Evolutionary conservation across 345 rosid species (phyloP), one percentile per base, ranked within the genome.

Genomic region (Gossypium australe): DNA sequence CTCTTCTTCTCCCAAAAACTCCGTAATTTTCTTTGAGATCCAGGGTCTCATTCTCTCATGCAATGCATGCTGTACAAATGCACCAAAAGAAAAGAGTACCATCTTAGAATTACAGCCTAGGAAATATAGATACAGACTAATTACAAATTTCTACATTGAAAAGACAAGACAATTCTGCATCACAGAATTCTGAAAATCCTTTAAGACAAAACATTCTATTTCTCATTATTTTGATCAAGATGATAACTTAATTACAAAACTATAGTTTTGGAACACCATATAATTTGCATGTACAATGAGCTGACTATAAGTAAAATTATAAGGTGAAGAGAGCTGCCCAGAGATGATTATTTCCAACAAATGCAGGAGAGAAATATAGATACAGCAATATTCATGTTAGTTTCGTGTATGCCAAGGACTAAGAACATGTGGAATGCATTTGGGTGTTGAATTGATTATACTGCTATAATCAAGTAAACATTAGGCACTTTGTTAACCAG

Each of bases 31-130:
- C 89, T 90, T 93, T 65, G 99, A 93, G 76, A 95, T 95, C 98
- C 98, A 95, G 1, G 98, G 98, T 82, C 94, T 93, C 98, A 93
- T 89, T 82, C 94, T 90, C 82, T 93, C 97, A 38, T 95, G 98
- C 79, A 93, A 82, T 77, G 82, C 85, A 64, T 95, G 96, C 97
- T 91, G 85, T 51, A 3, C 73, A 74, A 64, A 47, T 29, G 52
- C 60, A 68, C 0, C 0, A 57, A 76, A 45, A 60, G 18, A 75
- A 76, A 9, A 60, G 18, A 77, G 60, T 41, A 72, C 49, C 62
- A 75, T 18, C 63, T 45, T 14, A 79, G 70, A 58, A 63, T 29
- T 18, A 27, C 9, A 41, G 29, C 2, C 52, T 43, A 18, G 8
- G 3, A 48, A 48, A 48, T 48, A 48, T 48, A 48, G 52, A 11